Conservation (phyloP, 2,329 filamentous ascomycete genomes). For the Exophiala dermatitidis region DNA sequence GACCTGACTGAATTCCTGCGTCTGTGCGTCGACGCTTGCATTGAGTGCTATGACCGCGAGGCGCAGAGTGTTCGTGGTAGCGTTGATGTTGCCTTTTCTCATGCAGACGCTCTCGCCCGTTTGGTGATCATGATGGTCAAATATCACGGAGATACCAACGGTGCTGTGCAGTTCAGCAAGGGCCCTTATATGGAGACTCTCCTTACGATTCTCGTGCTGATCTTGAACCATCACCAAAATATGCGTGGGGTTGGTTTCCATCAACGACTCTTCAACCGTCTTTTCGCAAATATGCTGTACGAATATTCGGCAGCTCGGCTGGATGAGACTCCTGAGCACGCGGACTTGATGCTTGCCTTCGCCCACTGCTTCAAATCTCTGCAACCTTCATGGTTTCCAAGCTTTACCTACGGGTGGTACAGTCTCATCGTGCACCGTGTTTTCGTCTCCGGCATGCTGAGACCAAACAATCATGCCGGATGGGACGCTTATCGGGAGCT, state of each 20-base stretch:
- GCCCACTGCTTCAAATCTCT: slow-evolving; percentile 65
- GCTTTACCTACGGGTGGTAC: slow-evolving; percentile 81
- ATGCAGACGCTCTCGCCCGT: slow-evolving; percentile 75
- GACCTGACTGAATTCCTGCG: slow-evolving; percentile 75
- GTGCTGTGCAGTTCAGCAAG: slow-evolving; percentile 55
- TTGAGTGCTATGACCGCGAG: slow-evolving; percentile 69
- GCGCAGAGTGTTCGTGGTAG: slow-evolving; percentile 54
- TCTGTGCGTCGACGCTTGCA: slow-evolving; percentile 69
- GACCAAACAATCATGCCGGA: slow-evolving; percentile 59
- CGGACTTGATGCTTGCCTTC: slow-evolving; percentile 64
- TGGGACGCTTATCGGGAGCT: slow-evolving; percentile 71
- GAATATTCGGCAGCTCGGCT: slow-evolving; percentile 58
- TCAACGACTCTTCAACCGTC: slow-evolving; percentile 81
- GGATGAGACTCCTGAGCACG: slow-evolving; percentile 54
- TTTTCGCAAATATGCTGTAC: slow-evolving; percentile 77
- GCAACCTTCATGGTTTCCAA: slow-evolving; percentile 68
- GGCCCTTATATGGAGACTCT: slow-evolving; percentile 69
- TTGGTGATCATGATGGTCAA: slow-evolving; percentile 69
- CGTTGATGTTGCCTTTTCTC: slow-evolving; percentile 53
- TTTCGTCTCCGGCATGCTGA: slow-evolving; percentile 72
- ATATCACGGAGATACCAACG: slow-evolving; percentile 58
- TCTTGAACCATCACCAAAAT: slow-evolving; percentile 78
- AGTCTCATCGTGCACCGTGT: slow-evolving; percentile 73
- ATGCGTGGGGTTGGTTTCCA: slow-evolving; percentile 76
- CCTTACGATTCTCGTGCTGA: slow-evolving; percentile 67